Percentiles rank a stretch among this genome's conserved stretches.
phyloP scores from a whole-genome alignment of 306 rosid genomes.

The Lupinus albus region DNA sequence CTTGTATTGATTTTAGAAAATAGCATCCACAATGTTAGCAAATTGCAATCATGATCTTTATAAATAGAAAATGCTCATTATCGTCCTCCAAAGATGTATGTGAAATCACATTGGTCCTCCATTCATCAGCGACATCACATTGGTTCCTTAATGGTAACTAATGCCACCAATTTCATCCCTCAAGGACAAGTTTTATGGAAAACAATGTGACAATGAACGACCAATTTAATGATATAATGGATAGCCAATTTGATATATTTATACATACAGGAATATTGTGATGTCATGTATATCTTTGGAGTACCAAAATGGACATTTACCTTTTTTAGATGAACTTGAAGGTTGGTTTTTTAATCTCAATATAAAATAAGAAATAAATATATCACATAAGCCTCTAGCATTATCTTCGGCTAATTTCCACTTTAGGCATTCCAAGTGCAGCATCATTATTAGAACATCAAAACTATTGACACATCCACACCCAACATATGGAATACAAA shows the following conservation, averaged over 20 bases:
- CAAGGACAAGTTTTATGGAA: not conserved
- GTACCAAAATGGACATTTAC: too few species aligned
- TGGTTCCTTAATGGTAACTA: not conserved
- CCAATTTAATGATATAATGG: too few species aligned
- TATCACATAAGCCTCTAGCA: not conserved
- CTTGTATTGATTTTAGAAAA: not conserved
- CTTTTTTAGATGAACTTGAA: too few species aligned
- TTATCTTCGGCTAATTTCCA: not conserved
- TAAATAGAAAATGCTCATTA: not conserved
- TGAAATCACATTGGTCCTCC: not conserved
- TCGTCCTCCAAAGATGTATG: not conserved
- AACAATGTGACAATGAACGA: too few species aligned
- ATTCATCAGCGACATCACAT: not conserved
- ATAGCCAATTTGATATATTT: too few species aligned
- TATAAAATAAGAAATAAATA: not conserved
- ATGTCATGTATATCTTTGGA: too few species aligned
- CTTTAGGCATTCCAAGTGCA: not conserved
- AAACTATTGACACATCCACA: not conserved
- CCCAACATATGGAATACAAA: not conserved
- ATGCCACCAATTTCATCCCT: not conserved
- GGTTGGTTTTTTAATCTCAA: not conserved
- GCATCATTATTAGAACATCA: not conserved
- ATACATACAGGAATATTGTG: too few species aligned
- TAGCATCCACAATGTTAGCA: not conserved
- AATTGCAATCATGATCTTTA: not conserved